Base-by-base conservation (phyloP, 768 basidiomycete genomes). In the Coprinopsis cinerea region DNA sequence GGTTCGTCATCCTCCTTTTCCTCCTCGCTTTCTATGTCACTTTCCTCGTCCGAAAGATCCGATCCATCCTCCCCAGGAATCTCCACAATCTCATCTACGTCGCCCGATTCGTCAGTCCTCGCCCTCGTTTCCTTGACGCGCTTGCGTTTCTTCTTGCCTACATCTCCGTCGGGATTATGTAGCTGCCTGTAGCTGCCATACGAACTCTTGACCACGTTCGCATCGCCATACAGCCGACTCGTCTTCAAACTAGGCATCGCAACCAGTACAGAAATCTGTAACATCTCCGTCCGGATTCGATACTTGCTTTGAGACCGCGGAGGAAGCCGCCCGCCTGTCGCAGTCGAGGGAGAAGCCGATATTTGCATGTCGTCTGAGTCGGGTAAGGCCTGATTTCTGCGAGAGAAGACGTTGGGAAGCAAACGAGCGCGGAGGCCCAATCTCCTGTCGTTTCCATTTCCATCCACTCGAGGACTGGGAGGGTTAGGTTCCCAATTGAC, bases 211-310 rank as follows among this genome's bases (percentile, higher is more conserved):
- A 49, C 48, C 5, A 49, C 39, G 35, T 49, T 49, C 10, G 56
- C 54, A 34, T 61, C 63, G 32, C 53, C 54, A 30, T 56, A 57
- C 24, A 51, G 41, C 5, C 58, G 49, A 15, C 56, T 61, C 40
- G 40, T 59, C 9, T 44, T 42, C 2, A 64, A 66, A 15, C 70
- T 64, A 2, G 82, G 81, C 81, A 82, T 82, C 15, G 74, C 71
- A 39, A 83, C 69, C 51, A 83, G 65, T 2, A 82, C 77, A 15
- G 79, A 72, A 10, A 83, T 68, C 56, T 80, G 76, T 18, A 80
- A 63, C 59, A 68, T 66, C 53, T 72, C 69, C 35, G 65, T 60
- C 41, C 63, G 61, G 13, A 57, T 47, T 39, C 57, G 58, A 44
- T 57, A 58, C 51, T 50, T 56, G 18, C 54, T 37, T 14, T 35